Percentiles rank a stretch among this genome's conserved stretches.
Evolutionary conservation across 2,329 filamentous ascomycete genomes (phyloP).

Genomic region (Byssochlamys sp.): DNA sequence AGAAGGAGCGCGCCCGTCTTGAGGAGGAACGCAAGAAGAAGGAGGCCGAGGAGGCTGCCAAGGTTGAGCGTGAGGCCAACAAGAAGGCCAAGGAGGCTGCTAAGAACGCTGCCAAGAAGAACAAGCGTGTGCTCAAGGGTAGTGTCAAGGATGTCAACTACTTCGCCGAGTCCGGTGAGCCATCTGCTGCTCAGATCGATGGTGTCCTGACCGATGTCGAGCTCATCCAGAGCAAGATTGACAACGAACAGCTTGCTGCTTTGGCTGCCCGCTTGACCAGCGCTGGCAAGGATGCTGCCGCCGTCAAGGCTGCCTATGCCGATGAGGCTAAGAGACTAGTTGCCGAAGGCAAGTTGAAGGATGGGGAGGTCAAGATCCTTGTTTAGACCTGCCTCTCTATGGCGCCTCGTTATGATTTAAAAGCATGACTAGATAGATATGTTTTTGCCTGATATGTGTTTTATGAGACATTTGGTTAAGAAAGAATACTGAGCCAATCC

Average conservation of each 20-base stretch:
- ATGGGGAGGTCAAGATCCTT: slow-evolving; percentile 61
- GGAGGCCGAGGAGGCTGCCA: slow-evolving; percentile 78
- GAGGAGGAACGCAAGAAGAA: slow-evolving; percentile 70
- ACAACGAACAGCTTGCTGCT: slow-evolving; percentile 77
- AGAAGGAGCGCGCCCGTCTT: slow-evolving; percentile 71
- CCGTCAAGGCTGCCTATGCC: slow-evolving; percentile 76
- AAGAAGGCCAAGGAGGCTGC: slow-evolving; percentile 99
- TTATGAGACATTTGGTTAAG: background rate
- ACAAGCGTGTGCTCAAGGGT: slow-evolving; percentile 91
- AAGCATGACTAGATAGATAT: background rate
- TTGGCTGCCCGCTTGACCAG: slow-evolving; percentile 71
- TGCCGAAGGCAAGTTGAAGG: slow-evolving; percentile 74
- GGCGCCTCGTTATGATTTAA: background rate
- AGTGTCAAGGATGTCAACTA: slow-evolving; percentile 98
- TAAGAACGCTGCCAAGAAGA: slow-evolving; percentile 99
- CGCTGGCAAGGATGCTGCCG: slow-evolving; percentile 64
- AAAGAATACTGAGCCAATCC: background rate
- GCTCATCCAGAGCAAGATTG: slow-evolving; percentile 74
- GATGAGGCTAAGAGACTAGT: slow-evolving; percentile 70
- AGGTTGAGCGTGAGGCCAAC: slow-evolving; percentile 66
- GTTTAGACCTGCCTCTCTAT: slow-evolving; percentile 9
- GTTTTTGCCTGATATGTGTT: background rate
- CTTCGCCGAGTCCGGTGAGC: slow-evolving; percentile 63
- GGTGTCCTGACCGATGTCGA: slow-evolving; percentile 77
- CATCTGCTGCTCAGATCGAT: slow-evolving; percentile 69